Base-by-base conservation (phyloP, 2,329 filamentous ascomycete genomes). In the Thelonectria rubi region DNA sequence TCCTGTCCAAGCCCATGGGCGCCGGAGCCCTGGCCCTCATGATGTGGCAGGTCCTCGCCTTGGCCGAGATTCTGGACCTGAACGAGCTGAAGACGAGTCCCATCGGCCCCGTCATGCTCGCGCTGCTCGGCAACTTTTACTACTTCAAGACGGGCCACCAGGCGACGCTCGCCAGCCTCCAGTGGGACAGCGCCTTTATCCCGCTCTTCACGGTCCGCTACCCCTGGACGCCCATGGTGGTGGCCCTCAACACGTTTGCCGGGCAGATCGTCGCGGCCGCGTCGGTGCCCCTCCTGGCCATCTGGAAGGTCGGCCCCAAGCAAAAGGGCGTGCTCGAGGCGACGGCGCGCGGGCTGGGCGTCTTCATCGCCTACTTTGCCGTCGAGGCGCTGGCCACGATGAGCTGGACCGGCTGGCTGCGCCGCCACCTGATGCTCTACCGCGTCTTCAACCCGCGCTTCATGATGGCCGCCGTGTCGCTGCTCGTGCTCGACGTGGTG, bases 111-210 rank as follows among this genome's bases (percentile, higher is more conserved):
- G 81, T 95, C 40, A 84, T 96, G 65, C 86, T 98, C 24, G 94
- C 89, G 11, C 80, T 98, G n/a, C 86, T 99, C 1, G 95, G 94
- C 62, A 93, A 91, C 72, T 97, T 94, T 78, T 90, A 97, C 81
- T 99, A 89, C 82, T 99, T 99, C 87, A 97, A 97, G 75, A 99
- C 95, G 0, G 95, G 95, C 63, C 95, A 99, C 77, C 94, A 98
- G 78, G 94, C 94, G 12, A 91, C 89, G 0, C 85, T 97, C 21
- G 86, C 89, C 68, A 92, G 88, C 67, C 94, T 99, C 73, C 95
- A 99, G 74, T 99, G 95, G 95, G 95, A 99, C 79, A 87, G 88
- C 18, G 94, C 93, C 3, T 99, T 99, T 78, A 92, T 99, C 67
- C 91, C 94, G 0, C 84, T 98, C 8, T 88, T 90, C 60, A 87